Base-by-base conservation (phyloP, 495 filamentous ascomycete species). In the Ascobolus immersus region DNA sequence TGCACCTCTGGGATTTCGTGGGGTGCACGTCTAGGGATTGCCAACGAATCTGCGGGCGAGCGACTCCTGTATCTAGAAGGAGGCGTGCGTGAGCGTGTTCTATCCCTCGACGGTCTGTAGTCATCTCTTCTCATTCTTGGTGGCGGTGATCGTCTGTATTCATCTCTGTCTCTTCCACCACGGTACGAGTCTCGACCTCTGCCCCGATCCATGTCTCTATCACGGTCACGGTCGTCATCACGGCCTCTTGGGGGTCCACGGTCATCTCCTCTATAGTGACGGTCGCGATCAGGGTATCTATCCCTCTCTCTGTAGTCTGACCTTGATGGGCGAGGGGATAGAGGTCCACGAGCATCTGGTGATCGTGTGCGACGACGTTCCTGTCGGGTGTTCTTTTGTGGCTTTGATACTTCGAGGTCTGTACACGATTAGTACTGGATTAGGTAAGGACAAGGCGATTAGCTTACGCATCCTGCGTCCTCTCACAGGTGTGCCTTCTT, bases 381-480 rank as follows among this genome's bases (percentile, higher is more conserved):
- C 15, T 54, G 45, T n/a, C 50, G 55, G 22, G 47, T 26, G 28
- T 51, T 45, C 7, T 44, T 31, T 29, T 93, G 80, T 2, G 71
- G 69, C 33, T 84, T 89, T 1, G 82, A 90, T 23, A 93, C 71
- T 50, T 96, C 86, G 25, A 96, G 73, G 51, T 94, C 86, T 92
- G 44, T 11, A 19, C 9, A 6, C 15, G 18, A 29, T 18, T 22
- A 32, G 41, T 36, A 21, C 38, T 24, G 33, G 20, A 12, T 25
- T 34, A 5, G 26, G 35, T 20, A 25, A 5, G 31, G 14, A 33
- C 22, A 38, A 42, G 14, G 12, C 13, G 35, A 20, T 20, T 17
- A 20, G 71, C 84, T 69, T 64, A 93, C 84, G 79, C 47, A 96
- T 90, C 54, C 76, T 79, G 34, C 80, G 67, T 12, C 80, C 82